Conservation (phyloP, 208 protist genomes). For the Wallacemonas sp. region DNA sequence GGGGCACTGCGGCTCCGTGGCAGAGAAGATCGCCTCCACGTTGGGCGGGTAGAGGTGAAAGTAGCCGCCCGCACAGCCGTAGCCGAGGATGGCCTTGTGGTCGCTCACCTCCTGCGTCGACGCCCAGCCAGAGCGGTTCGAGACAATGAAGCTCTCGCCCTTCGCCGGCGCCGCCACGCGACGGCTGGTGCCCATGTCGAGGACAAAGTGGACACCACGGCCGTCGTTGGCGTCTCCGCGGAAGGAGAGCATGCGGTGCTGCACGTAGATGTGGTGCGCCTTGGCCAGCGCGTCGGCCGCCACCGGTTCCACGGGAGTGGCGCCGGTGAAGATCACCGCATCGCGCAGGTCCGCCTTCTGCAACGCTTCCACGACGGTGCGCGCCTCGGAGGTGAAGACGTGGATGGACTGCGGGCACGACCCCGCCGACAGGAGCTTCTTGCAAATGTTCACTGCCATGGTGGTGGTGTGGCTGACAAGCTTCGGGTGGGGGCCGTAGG, state of each 20-base stretch:
- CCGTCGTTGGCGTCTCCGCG: conserved; percentile 44
- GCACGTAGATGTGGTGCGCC: conserved; percentile 65
- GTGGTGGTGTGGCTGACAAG: conserved; percentile 59
- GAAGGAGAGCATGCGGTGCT: conserved; percentile 39
- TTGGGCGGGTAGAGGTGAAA: conserved; percentile 73
- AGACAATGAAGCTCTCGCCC: conserved; percentile 78
- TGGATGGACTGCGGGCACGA: conserved; percentile 60
- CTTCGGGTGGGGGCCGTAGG: conserved; percentile 57
- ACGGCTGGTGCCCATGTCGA: conserved; percentile 80
- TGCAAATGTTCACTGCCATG: conserved; percentile 52
- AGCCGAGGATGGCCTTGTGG: conserved; percentile 52
- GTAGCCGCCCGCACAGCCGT: conserved; percentile 51
- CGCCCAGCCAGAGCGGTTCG: conserved; percentile 71
- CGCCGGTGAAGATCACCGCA: conserved; percentile 58
- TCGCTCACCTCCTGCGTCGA: conserved; percentile 59
- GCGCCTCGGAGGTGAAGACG: conserved; percentile 69
- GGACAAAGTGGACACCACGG: conserved; percentile 58
- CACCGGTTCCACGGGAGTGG: conserved; percentile 37
- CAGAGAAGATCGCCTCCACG: conserved; percentile 47
- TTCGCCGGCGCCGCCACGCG: conserved; percentile 50
- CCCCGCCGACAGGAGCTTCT: conserved; percentile 31
- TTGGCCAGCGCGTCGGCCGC: conserved; percentile 14
- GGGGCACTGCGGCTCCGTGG: conserved; percentile 31
- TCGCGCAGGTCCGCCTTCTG: conserved; percentile 41
- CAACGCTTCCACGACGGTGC: conserved; percentile 57